A percentile compares a stretch with the other conserved stretches of the same genome.
phyloP scores from a whole-genome alignment of 352 stramenopile genomes.

The Phytophthora pini region DNA sequence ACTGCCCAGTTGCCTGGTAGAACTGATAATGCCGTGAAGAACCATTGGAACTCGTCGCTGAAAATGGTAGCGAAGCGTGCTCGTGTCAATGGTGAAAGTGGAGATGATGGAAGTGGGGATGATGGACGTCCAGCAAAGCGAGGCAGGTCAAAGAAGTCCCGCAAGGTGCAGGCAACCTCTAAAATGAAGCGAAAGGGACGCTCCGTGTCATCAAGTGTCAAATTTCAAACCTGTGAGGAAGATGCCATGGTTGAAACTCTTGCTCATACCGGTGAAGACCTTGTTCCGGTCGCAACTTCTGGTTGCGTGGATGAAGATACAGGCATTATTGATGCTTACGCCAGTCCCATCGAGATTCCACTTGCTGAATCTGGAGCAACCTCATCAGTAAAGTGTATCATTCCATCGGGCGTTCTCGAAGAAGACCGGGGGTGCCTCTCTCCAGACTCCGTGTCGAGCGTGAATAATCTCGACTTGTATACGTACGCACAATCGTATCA shows the following conservation, averaged over 20 bases:
- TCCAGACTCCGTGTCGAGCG: conserved; percentile 42
- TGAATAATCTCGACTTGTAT: conserved; percentile 24
- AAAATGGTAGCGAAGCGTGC: conserved; percentile 57
- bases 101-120: neutral
- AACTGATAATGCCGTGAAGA: conserved; percentile 98
- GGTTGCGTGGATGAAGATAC: neutral
- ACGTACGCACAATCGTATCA: conserved; percentile 16
- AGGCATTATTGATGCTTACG: neutral
- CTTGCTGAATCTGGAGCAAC: neutral
- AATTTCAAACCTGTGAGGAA: neutral
- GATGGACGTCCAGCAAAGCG: conserved; percentile 6
- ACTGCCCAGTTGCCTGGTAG: conserved; percentile 95
- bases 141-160: conserved; percentile 24
- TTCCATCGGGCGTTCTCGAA: neutral
- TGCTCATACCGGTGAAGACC: conserved; percentile 2
- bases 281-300: neutral
- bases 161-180: conserved; percentile 9
- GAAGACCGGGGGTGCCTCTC: conserved; percentile 36
- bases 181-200: conserved; percentile 5
- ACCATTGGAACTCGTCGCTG: conserved; percentile 94
- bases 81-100: neutral
- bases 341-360: neutral
- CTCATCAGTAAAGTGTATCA: neutral
- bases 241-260: neutral
- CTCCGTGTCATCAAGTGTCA: neutral